A percentile compares a stretch with the other conserved stretches of the same genome.
Conservation (phyloP, 345 rosid species). For the Noccaea caerulescens region DNA sequence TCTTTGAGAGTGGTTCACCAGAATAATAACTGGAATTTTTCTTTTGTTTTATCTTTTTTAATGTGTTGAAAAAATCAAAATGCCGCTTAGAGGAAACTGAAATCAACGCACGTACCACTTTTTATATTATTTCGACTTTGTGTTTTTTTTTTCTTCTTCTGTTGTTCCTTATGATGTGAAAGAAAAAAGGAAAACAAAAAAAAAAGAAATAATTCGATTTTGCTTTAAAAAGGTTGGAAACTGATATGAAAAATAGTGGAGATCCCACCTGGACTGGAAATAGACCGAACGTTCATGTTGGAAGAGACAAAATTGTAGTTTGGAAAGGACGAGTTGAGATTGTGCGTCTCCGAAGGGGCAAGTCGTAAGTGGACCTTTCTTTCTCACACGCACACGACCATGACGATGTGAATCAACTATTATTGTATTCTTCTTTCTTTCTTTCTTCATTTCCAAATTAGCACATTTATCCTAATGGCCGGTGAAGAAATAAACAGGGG, state of each 20-base stretch:
- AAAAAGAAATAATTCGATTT: not conserved
- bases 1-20: conserved; percentile 29
- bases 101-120: conserved; percentile 27
- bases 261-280: conserved; percentile 23
- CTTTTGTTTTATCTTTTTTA: not conserved
- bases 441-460: conserved; percentile 30
- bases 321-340: conserved; percentile 34
- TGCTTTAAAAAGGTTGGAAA: conserved; percentile 18
- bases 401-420: conserved; percentile 19
- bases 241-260: conserved; percentile 14
- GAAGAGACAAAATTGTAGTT: conserved; percentile 29
- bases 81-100: conserved; percentile 33
- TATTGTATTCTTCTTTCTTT: not conserved
- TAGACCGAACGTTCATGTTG: conserved; percentile 30
- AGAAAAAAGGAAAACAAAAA: not conserved
- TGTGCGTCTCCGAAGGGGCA: conserved; percentile 41
- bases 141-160: not conserved
- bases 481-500: conserved; percentile 3
- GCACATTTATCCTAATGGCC: conserved; percentile 34
- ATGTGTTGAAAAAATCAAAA: conserved; percentile 28
- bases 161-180: conserved; percentile 5
- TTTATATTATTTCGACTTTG: not conserved
- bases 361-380: conserved; percentile 28
- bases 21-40: conserved; percentile 19
- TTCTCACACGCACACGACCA: conserved; percentile 24